Evolutionary conservation across 1,139 yeast genomes (phyloP).

Genomic region (Sugiyamaella pinicola): DNA sequence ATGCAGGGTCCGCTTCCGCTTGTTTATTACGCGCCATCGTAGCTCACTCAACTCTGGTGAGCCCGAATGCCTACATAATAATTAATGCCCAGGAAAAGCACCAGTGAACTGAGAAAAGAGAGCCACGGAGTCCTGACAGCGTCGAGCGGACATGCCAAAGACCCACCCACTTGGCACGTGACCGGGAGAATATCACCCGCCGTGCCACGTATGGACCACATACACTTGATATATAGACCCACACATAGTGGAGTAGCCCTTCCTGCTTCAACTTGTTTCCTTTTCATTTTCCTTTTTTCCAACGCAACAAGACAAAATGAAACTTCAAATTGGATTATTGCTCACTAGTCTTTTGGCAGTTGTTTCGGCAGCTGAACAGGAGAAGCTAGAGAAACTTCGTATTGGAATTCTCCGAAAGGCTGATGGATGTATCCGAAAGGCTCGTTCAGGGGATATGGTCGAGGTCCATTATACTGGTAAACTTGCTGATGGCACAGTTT

Average conservation of each 20-base stretch:
- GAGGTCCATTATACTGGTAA: conserved; percentile 76
- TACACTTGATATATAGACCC: too few species aligned
- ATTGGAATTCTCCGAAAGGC: conserved; percentile 48
- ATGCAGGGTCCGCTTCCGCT: not conserved
- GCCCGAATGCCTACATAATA: too few species aligned
- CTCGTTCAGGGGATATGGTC: conserved; percentile 64
- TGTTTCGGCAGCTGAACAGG: conserved; percentile 12
- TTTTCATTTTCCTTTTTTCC: not conserved
- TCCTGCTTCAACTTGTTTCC: not conserved
- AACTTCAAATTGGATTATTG: conserved; percentile 14
- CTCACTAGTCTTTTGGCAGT: conserved; percentile 14
- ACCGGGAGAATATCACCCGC: not conserved
- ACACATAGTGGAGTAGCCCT: too few species aligned
- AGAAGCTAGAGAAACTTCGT: conserved; percentile 6
- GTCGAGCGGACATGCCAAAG: not conserved
- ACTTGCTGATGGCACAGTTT: conserved; percentile 65
- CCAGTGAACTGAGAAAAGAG: too few species aligned
- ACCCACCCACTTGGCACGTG: not conserved
- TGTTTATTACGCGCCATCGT: too few species aligned
- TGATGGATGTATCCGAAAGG: conserved; percentile 56
- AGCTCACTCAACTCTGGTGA: too few species aligned
- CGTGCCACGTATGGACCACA: conserved; percentile 5
- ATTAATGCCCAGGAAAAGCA: too few species aligned
- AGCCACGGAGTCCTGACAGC: not conserved
- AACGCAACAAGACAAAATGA: conserved; percentile 3